Evolutionary conservation across 179 eudicot species (phyloP).

Genomic region (Corrigiola litoralis): DNA sequence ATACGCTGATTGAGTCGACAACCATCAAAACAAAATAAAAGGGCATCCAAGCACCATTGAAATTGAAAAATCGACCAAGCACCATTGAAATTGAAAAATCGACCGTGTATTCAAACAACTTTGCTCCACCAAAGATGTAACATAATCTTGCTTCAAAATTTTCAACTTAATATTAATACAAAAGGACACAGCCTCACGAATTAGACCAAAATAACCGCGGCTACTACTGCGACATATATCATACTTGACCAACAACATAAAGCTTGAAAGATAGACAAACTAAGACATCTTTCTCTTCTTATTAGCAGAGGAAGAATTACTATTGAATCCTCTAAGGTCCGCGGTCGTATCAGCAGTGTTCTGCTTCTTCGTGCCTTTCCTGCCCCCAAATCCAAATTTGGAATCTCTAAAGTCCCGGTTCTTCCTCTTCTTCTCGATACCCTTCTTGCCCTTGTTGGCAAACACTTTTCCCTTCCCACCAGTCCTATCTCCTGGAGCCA

Average conservation of each 20-base stretch:
- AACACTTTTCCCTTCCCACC: conserved; percentile 53
- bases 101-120: too few relatives aligned
- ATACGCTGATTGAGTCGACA: too few relatives aligned
- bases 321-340: conserved; percentile 56
- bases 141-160: neutral
- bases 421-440: conserved; percentile 55
- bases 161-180: conserved; percentile 1
- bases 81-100: too few relatives aligned
- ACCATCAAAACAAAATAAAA: too few relatives aligned
- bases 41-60: too few relatives aligned
- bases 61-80: too few relatives aligned
- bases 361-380: conserved; percentile 84
- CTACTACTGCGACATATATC: neutral
- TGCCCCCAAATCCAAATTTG: conserved; percentile 78
- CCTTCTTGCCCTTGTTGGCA: conserved; percentile 41
- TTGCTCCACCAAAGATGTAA: too few relatives aligned
- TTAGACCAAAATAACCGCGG: neutral
- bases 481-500: conserved; percentile 70
- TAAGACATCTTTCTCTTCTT: conserved; percentile 45
- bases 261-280: neutral
- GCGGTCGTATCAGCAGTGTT: conserved; percentile 72
- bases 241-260: neutral
- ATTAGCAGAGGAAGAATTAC: conserved; percentile 26
- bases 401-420: conserved; percentile 47
- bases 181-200: conserved; percentile 7